Base-by-base conservation (phyloP, 2,329 filamentous ascomycete species). In the Alternaria triticimaculans region DNA sequence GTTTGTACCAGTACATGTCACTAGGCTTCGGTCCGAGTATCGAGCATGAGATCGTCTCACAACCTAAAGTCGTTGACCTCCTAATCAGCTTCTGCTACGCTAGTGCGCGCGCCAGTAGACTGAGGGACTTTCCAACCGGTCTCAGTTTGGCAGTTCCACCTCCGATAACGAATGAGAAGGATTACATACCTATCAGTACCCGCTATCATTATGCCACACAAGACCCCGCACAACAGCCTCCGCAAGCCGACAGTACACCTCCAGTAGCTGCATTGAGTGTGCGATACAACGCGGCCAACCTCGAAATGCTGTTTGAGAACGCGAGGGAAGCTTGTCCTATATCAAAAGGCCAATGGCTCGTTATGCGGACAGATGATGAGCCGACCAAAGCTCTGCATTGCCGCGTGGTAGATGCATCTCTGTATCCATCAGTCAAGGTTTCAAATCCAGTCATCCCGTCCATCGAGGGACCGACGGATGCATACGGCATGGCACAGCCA, bases 21-120 rank as follows among this genome's bases (percentile, higher is more conserved):
- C 84, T 96, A n/a, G 93, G 93, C 0, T 90, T 97, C 72, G 94
- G 94, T 0, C 91, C 92, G 2, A 93, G 89, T 71, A 88, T 97
- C 60, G 94, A 97, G 76, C 89, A 94, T 75, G 93, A 97, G 74
- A 91, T 97, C 21, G 74, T 91, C 25, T 87, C 88, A 12, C 92
- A 94, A 74, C 92, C 93, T 2, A 88, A 89, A 60, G 93, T 97
- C 1, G 92, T 97, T 12, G 94, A 97, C 75, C 84, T 97, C 2
- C 85, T 97, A 1, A 81, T 96, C 50, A 94, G 89, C 78, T 92
- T 97, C 75, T 94, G 93, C 77, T 96, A 94, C 74, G 75, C 82
- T 12, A 87, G 88, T 50, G 83, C 89, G 6, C 70, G 68, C 6
- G 61, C 60, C 5, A 71, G 70, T 5, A 79, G 78, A 33, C 77